Evolutionary conservation across 2,329 filamentous ascomycete species (phyloP).

Genomic region (Trichoderma atroviride): DNA sequence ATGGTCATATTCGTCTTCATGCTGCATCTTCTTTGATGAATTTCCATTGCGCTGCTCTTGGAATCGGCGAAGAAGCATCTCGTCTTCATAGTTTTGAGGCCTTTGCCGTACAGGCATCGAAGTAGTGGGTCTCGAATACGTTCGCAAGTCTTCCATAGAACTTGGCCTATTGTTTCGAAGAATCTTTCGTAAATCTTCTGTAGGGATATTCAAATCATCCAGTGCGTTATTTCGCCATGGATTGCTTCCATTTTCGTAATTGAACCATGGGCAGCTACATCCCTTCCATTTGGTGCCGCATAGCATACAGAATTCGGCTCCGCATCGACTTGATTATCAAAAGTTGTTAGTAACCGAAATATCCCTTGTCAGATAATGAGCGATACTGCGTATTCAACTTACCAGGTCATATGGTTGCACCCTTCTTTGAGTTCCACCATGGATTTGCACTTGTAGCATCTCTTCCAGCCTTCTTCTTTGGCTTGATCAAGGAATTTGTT

Average conservation of each 20-base stretch:
- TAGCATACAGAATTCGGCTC: constrained; percentile 83
- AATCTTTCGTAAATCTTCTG: constrained; percentile 24
- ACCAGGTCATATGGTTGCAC: constrained; percentile 89
- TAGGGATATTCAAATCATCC: constrained; percentile 55
- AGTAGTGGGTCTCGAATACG: constrained; percentile 22
- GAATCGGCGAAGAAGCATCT: constrained; percentile 48
- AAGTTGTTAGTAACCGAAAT: background rate
- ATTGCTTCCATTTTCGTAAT: constrained; percentile 50
- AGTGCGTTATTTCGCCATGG: constrained; percentile 30
- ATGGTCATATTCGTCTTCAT: constrained; percentile 33
- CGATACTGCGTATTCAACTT: constrained; percentile 38
- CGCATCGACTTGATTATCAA: constrained; percentile 63
- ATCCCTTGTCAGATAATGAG: constrained; percentile 28
- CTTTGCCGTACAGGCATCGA: constrained; percentile 34
- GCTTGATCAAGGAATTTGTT: constrained; percentile 65
- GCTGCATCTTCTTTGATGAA: constrained; percentile 42
- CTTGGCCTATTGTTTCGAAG: constrained; percentile 18
- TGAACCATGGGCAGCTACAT: constrained; percentile 82
- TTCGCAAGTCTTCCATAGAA: constrained; percentile 25
- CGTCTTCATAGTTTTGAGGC: constrained; percentile 49
- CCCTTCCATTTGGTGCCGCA: constrained; percentile 82
- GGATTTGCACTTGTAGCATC: constrained; percentile 72
- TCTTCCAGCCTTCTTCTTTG: constrained; percentile 70
- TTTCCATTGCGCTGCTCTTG: constrained; percentile 53
- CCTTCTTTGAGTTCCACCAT: constrained; percentile 81